Evolutionary conservation across 1,139 yeast species (phyloP), one percentile per base, ranked within the genome.

Genomic region (Candida pseudoviswanathii): DNA sequence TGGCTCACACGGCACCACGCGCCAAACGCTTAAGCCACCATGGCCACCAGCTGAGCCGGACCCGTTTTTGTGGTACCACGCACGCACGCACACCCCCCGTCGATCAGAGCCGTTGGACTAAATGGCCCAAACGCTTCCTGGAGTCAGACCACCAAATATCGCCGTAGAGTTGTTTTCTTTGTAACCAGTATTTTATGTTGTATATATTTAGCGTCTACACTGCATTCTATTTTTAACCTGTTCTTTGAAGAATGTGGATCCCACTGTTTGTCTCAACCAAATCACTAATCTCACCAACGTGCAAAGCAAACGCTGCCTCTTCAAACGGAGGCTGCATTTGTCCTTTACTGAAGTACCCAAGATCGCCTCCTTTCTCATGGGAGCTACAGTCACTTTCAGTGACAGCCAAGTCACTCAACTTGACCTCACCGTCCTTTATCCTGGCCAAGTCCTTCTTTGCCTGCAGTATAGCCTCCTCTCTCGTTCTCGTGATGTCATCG

Each of bases 261-360:
- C 99, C 99, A 59, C 96, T 86, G 58, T 88, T 96, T 10, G 94
- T 84, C 68, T 91, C 97, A 10, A 94, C 86, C 24, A 91, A 81
- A 47, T 83, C 88, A 62, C 96, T 86, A 47, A 89, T 68, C 64
- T 91, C 96, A 16, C 96, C 97, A 8, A 91, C 85, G 58, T 89
- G 82, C 58, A 94, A 74, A 6, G 71, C 84, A 65, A 87, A 92
- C 0, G 97, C 86, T 2, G 96, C 96, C 53, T 85, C 85, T 65
- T 94, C 99, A 63, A 94, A 94, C 51, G 86, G 74, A 43, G 96
- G 96, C 66, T 94, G 98, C 99, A 94, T 94, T 61, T 86, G 92
- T 36, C 97, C 97, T 52, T 79, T 82, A 25, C 89, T 90, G 64
- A 94, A 94, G 64, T 73, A 84, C 0, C 99, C 99, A 60, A 94